Evolutionary conservation across 2,329 filamentous ascomycete species (phyloP).

Genomic region (Hypomyces perniciosus): DNA sequence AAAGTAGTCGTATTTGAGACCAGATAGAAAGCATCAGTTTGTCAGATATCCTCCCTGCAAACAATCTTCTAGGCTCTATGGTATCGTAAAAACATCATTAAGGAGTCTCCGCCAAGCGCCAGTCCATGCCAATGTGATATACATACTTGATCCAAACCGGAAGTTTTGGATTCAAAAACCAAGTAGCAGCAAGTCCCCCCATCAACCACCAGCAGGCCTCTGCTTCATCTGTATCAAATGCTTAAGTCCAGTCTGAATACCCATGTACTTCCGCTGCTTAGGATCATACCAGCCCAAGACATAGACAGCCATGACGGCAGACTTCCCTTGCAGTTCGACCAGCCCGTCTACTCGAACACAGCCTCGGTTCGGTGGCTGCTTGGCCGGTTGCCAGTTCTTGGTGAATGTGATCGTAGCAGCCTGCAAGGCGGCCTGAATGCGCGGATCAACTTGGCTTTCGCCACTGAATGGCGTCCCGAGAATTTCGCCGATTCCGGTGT

Average conservation of each 20-base stretch:
- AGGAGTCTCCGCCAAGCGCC: conserved; percentile 18
- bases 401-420: conserved; percentile 31
- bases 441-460: conserved; percentile 30
- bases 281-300: conserved; percentile 52
- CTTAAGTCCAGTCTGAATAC: conserved; percentile 37
- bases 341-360: conserved; percentile 48
- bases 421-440: conserved; percentile 27
- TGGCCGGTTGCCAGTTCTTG: conserved; percentile 42
- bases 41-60: not conserved
- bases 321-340: conserved; percentile 45
- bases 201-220: conserved; percentile 25
- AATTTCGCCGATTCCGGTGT: conserved; percentile 20
- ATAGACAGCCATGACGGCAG: conserved; percentile 43
- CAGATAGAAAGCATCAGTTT: not conserved
- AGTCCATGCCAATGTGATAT: conserved; percentile 15
- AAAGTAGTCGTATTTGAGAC: no score
- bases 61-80: conserved; percentile 16
- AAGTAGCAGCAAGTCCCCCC: not conserved
- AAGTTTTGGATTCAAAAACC: not conserved
- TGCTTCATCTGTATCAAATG: conserved; percentile 38
- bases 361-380: conserved; percentile 42
- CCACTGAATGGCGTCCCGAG: conserved; percentile 22
- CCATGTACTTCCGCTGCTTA: conserved; percentile 41
- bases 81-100: conserved; percentile 21
- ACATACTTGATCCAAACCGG: not conserved